phyloP scores from a whole-genome alignment of 495 filamentous ascomycete species.

The Lindgomyces ingoldianus region DNA sequence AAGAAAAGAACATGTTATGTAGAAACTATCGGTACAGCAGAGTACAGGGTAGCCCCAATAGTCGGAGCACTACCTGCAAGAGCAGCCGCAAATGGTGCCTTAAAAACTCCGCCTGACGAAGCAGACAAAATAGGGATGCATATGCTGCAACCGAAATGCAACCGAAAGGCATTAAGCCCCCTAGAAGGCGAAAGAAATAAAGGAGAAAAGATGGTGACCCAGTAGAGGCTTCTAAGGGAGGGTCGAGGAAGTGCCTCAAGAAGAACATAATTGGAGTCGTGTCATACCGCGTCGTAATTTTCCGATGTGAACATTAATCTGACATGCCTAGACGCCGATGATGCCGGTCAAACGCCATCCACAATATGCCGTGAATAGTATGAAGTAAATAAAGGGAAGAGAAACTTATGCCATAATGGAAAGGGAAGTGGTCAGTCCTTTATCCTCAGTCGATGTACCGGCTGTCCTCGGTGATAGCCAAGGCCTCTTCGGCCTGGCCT shows the following conservation, averaged over 20 bases:
- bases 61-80: background rate
- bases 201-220: background rate
- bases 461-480: constrained; percentile 29
- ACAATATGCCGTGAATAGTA: background rate
- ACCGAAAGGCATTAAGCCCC: background rate
- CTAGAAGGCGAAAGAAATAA: background rate
- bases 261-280: background rate
- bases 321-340: background rate
- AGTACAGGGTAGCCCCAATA: background rate
- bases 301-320: background rate
- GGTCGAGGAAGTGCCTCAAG: background rate
- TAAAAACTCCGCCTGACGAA: background rate
- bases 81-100: background rate
- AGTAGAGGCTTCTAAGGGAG: background rate
- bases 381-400: no score
- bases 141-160: background rate
- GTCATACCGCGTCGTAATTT: background rate
- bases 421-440: background rate
- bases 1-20: background rate
- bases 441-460: constrained; percentile 14
- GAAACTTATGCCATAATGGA: no score
- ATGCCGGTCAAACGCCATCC: background rate
- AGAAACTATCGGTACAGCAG: background rate
- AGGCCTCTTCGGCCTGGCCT: constrained; percentile 34
- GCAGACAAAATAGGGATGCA: background rate